Percentiles rank a stretch among this genome's conserved stretches.
Conservation (phyloP, 176 grass and related monocot species). For the Ampelocalamus luodianensis region DNA sequence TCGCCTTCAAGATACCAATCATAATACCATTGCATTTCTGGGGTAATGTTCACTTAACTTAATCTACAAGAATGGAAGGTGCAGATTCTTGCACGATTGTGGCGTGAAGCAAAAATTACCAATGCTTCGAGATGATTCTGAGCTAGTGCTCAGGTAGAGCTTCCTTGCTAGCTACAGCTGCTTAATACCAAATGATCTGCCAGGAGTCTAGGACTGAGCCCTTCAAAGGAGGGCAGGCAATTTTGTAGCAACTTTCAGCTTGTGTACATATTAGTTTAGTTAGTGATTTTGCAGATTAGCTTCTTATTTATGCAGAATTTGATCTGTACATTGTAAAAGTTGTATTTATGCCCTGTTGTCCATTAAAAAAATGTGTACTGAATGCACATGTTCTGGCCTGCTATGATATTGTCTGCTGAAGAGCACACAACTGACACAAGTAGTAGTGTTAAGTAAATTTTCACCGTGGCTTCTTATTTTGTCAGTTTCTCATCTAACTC, state of each 20-base stretch:
- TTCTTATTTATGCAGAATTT: conserved; percentile 41
- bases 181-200: conserved; percentile 26
- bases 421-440: background rate
- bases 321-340: conserved; percentile 42
- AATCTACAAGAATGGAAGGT: conserved; percentile 22
- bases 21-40: background rate
- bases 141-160: background rate
- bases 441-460: background rate
- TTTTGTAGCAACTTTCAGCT: conserved; percentile 55
- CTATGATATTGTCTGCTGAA: background rate
- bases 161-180: conserved; percentile 18
- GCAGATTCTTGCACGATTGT: background rate
- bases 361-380: background rate
- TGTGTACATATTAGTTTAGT: conserved; percentile 51
- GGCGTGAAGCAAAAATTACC: background rate
- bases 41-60: conserved; percentile 4
- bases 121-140: conserved; percentile 38
- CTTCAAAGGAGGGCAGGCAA: conserved; percentile 40
- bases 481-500: background rate
- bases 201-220: conserved; percentile 21
- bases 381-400: background rate
- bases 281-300: conserved; percentile 38
- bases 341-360: conserved; percentile 33
- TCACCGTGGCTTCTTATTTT: background rate
- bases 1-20: background rate